Percentiles rank a stretch among this genome's conserved stretches.
Evolutionary conservation across 2,329 filamentous ascomycete genomes (phyloP).

Genomic region (Trichoderma sp.): DNA sequence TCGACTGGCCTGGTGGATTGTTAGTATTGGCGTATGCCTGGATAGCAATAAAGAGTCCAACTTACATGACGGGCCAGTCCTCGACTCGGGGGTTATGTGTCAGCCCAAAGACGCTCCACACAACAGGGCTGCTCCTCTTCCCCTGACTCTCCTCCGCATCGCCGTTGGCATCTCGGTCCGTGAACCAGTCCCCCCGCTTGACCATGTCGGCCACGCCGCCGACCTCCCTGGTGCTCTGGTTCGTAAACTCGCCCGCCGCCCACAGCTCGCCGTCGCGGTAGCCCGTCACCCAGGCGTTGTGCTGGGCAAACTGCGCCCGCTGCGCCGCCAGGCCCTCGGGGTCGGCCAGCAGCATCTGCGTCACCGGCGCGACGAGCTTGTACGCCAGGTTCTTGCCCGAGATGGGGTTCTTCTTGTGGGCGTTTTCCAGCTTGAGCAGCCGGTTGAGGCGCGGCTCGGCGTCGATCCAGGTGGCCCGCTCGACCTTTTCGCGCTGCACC

Average conservation of each 20-base stretch:
- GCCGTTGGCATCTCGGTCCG: constrained; percentile 30
- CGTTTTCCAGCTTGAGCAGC: constrained; percentile 53
- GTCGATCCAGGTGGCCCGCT: constrained; percentile 52
- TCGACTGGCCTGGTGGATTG: constrained; percentile 48
- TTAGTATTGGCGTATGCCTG: background rate
- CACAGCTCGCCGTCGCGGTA: constrained; percentile 54
- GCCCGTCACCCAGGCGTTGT: constrained; percentile 54
- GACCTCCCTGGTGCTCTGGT: constrained; percentile 49
- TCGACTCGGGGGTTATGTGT: constrained; percentile 54
- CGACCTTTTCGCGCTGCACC: constrained; percentile 52
- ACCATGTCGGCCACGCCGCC: constrained; percentile 53
- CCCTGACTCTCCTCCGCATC: constrained; percentile 17
- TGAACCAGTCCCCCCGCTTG: constrained; percentile 51
- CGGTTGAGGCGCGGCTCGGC: constrained; percentile 57
- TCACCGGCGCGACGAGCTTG: constrained; percentile 50
- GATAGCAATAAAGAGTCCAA: constrained; percentile 7
- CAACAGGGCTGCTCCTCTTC: constrained; percentile 40
- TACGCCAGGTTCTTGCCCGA: constrained; percentile 55
- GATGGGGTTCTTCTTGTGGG: constrained; percentile 48
- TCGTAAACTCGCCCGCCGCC: constrained; percentile 55
- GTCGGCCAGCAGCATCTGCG: constrained; percentile 52
- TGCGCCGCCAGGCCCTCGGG: constrained; percentile 47
- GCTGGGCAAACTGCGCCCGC: constrained; percentile 50
- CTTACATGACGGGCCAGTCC: constrained; percentile 57
- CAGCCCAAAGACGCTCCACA: constrained; percentile 54